Conservation (phyloP, 2,329 filamentous ascomycete genomes). For the Lasiodiplodia sp. region DNA sequence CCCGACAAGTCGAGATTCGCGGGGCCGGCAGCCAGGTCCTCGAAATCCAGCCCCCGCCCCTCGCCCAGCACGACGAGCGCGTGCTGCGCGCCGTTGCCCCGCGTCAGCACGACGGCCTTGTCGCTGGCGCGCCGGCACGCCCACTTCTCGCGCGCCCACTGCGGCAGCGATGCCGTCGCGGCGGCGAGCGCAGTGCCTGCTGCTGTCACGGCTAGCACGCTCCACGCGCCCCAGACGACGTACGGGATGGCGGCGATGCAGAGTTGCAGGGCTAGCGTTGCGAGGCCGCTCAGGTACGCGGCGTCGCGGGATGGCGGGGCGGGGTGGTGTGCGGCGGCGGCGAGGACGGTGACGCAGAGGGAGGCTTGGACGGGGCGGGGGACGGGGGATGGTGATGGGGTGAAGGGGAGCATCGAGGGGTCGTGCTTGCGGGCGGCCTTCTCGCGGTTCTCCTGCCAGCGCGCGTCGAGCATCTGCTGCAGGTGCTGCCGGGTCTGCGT, state of each 20-base stretch:
- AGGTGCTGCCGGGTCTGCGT: neutral
- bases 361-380: neutral
- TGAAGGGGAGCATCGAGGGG: neutral
- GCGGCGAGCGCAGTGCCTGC: neutral
- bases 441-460: neutral
- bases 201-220: neutral
- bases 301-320: neutral
- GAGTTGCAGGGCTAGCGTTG: neutral
- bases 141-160: slow-evolving; percentile 3
- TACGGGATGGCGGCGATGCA: neutral
- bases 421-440: neutral
- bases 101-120: neutral
- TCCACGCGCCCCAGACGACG: neutral
- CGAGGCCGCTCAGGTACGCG: neutral
- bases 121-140: neutral
- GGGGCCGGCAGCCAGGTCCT: neutral
- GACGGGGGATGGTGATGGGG: neutral
- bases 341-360: neutral
- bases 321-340: neutral
- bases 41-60: neutral
- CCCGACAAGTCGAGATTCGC: neutral
- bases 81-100: slow-evolving; percentile 9
- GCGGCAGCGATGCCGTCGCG: neutral
- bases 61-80: slow-evolving; percentile 11
- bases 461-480: neutral